A percentile compares a stretch with the other conserved stretches of the same genome.
Evolutionary conservation across 352 stramenopile genomes (phyloP).

Genomic region (Aphanomyces stellatus): DNA sequence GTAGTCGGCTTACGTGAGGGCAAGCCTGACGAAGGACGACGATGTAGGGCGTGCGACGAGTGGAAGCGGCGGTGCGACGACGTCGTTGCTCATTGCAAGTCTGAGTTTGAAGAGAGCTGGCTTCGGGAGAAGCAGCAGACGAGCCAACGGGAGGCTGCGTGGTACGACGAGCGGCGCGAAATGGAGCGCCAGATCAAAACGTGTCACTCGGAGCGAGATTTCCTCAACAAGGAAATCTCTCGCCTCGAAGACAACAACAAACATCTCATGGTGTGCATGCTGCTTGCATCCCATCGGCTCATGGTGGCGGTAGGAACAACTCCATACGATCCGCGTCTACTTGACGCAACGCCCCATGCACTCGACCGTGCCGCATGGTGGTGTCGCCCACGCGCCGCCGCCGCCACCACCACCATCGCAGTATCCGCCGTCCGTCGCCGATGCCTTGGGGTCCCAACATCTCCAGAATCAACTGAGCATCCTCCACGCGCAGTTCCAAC

Average conservation of each 20-base stretch:
- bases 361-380: not conserved
- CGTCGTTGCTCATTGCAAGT: slow-evolving; percentile 17
- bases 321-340: slow-evolving; percentile 49
- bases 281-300: not conserved
- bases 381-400: too few species aligned
- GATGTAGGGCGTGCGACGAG: slow-evolving; percentile 16
- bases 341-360: slow-evolving; percentile 39
- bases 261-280: slow-evolving; percentile 26
- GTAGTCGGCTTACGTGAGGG: not conserved
- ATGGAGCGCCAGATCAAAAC: slow-evolving; percentile 38
- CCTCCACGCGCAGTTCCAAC: slow-evolving; percentile 48
- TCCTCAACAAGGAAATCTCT: slow-evolving; percentile 38
- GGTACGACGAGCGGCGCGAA: slow-evolving; percentile 25
- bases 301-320: slow-evolving; percentile 37
- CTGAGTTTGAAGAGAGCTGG: slow-evolving; percentile 17
- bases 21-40: not conserved
- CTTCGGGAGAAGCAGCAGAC: slow-evolving; percentile 10
- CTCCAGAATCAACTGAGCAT: slow-evolving; percentile 40
- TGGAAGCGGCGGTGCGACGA: slow-evolving; percentile 18
- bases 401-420: too few species aligned
- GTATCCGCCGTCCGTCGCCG: not conserved
- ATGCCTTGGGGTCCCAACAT: slow-evolving; percentile 26
- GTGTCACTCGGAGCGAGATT: slow-evolving; percentile 33
- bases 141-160: slow-evolving; percentile 6
- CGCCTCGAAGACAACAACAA: slow-evolving; percentile 56